A percentile compares a stretch with the other conserved stretches of the same genome.
These are phyloP conservation scores for Protomyces inundatus DNA, from an alignment of 1,139 yeast genomes.

Conservation along the genomic window DNA sequence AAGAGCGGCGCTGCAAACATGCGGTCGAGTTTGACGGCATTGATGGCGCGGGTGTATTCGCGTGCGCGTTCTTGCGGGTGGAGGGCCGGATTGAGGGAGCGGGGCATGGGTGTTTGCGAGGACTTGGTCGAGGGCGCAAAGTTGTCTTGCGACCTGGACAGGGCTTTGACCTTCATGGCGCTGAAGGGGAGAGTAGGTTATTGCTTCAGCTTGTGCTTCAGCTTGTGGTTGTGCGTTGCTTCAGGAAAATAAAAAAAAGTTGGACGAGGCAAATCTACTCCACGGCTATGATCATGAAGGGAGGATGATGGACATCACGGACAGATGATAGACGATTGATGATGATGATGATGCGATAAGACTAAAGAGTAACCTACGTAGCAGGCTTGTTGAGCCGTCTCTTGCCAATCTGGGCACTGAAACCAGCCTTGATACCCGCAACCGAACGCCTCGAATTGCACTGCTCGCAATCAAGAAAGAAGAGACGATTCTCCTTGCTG, in stretches of 20 bases:
- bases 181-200: neutral
- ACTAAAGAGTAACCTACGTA: neutral
- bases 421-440: slow-evolving; percentile 96
- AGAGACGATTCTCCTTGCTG: slow-evolving; percentile 95
- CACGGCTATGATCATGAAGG: too few relatives aligned
- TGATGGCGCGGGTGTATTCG: slow-evolving; percentile 89
- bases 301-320: too few relatives aligned
- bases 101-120: slow-evolving; percentile 75
- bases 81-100: slow-evolving; percentile 87
- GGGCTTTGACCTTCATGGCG: slow-evolving; percentile 25
- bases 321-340: neutral
- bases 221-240: too few relatives aligned
- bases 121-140: slow-evolving; percentile 26
- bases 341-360: neutral
- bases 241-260: too few relatives aligned
- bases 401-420: slow-evolving; percentile 66
- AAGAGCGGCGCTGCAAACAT: slow-evolving; percentile 95
- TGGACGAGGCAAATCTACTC: neutral
- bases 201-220: neutral
- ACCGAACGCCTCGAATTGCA: slow-evolving; percentile 98
- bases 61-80: slow-evolving; percentile 97
- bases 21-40: slow-evolving; percentile 90
- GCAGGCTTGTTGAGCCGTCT: neutral
- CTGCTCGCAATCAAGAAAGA: slow-evolving; percentile 94
- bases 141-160: slow-evolving; percentile 19